Base-by-base conservation (phyloP, 306 rosid species). In the Arachis hypogaea region DNA sequence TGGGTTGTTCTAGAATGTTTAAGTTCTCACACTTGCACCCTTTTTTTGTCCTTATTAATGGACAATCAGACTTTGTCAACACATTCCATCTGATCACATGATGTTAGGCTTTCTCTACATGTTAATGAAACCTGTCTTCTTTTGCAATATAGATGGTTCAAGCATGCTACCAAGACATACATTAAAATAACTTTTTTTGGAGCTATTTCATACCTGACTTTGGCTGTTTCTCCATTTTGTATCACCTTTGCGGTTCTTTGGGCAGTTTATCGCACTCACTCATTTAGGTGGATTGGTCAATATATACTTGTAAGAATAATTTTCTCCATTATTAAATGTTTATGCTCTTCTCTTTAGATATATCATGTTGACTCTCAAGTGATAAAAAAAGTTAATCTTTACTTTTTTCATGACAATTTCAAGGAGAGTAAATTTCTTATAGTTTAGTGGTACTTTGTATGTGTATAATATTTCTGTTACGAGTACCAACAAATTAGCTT, bases 211-310 rank as follows among this genome's bases (percentile, higher is more conserved):
- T 75, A 90, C 86, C 92, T 92, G 57, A 88, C 93, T 42, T 71
- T 90, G 81, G 99, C 96, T 29, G 88, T 95, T 87, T 83, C 88
- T 79, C 97, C 98, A 60, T 86, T 90, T 85, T 95, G 98, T 86
- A 75, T 88, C 73, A 81, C 92, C 69, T 86, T 90, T 85, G 74
- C 96, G 11, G 77, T 90, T 65, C 86, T 90, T 61, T 95, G 97
- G 98, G 99, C 91, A 52, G 83, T 88, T 83, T 82, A 83, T 67
- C 93, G 93, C 62, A 57, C 44, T 36, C 50, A 62, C 52, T 84
- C 90, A 55, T 87, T 86, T 52, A 93, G 92, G 68, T 92, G 99
- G 98, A 95, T 95, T 41, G 96, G 98, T 74, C 99, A 95, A 92
- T 97, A 95, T 79, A 82, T 92, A 66, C 92, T 95, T 60, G 98